Conservation (phyloP, 75 land plant genomes). For the Cryptomeria japonica region DNA sequence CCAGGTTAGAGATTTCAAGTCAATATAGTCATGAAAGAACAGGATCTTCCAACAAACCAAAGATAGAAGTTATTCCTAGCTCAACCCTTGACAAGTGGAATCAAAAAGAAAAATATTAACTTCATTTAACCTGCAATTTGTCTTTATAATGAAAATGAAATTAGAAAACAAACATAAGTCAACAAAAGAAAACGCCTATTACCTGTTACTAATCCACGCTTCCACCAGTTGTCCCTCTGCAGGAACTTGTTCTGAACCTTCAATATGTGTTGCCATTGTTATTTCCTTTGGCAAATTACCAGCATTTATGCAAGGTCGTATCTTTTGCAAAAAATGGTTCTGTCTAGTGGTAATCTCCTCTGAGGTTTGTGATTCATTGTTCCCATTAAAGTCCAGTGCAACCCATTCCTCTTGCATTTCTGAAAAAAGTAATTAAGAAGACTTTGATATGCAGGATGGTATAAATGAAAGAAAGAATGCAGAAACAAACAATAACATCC, state of each 20-base stretch:
- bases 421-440: background rate
- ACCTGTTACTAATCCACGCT: constrained; percentile 26
- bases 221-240: constrained; percentile 21
- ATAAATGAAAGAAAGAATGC: background rate
- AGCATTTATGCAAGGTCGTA: constrained; percentile 16
- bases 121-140: background rate
- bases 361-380: background rate
- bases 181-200: background rate
- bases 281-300: constrained; percentile 22
- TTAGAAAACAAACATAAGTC: background rate
- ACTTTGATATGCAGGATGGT: background rate
- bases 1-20: background rate
- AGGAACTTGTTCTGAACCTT: constrained; percentile 11
- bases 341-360: background rate
- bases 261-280: background rate
- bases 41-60: background rate
- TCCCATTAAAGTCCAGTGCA: constrained; percentile 5
- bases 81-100: background rate
- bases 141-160: background rate
- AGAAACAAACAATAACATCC: background rate
- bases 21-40: background rate
- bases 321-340: constrained; percentile 11
- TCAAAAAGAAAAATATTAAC: background rate
- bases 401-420: constrained; percentile 19
- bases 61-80: background rate